Evolutionary conservation across 2,329 filamentous ascomycete species (phyloP), one percentile per base, ranked within the genome.

Genomic region (Aureobasidium mangrovei): DNA sequence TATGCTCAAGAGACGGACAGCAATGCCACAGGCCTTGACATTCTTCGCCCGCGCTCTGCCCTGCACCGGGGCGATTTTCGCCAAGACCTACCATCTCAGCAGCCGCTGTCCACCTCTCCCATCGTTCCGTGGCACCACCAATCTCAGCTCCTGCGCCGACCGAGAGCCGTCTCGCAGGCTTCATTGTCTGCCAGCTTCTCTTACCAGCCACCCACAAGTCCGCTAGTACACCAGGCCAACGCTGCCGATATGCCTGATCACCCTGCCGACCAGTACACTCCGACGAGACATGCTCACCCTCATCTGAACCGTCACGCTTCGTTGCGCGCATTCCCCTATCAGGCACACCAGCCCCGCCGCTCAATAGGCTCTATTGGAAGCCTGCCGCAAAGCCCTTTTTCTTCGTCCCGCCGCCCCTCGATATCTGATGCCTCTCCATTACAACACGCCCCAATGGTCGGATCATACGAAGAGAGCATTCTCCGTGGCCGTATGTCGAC

Each of bases 381-480:
- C 10, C 67, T 67, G 31, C 72, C 74, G 4, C 71, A 73, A 54
- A 69, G 71, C 12, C 72, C 74, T 1, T 61, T 77, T 42, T 63
- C 78, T 7, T 75, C 78, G 3, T 74, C 81, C 2, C 68, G 77
- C 12, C 78, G 89, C 41, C 83, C 85, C 0, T 96, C 91, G 0
- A 74, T 88, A 43, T 83, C 85, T 0, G 91, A 95, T 43, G 73
- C 77, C 2, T 89, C 88, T 2, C 85, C 88, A 3, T 74, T 93
- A 29, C 87, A 91, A 55, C 89, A 94, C 69, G 91, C 91, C 7
- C 91, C 91, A 3, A 94, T 98, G 86, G 91, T 97, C 2, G 93
- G 93, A 2, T 96, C 91, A 1, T 98, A 96, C 62, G 93, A 98
- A 70, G 93, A 98, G 71, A 96, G 90, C 29, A 96, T 98, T 57